Evolutionary conservation across 2,329 filamentous ascomycete genomes (phyloP).

Genomic region (Dryadomyces quercus-mongolicae): DNA sequence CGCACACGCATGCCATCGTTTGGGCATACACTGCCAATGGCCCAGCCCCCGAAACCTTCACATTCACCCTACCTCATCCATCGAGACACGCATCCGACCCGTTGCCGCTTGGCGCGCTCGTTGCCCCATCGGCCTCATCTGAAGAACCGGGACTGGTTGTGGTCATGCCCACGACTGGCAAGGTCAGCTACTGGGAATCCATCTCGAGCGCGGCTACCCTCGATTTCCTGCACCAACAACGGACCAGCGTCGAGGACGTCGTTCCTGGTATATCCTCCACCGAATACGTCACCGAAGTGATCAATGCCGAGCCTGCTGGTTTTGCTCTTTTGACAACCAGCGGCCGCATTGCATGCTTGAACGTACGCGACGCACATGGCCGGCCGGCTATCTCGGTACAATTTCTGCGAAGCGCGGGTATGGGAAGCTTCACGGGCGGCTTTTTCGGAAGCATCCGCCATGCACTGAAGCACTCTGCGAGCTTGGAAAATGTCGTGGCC

Average conservation of each 20-base stretch:
- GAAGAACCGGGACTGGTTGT: slow-evolving; percentile 78
- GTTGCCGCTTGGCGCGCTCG: slow-evolving; percentile 70
- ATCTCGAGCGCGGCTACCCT: slow-evolving; percentile 80
- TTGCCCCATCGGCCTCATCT: slow-evolving; percentile 66
- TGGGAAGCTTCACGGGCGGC: slow-evolving; percentile 45
- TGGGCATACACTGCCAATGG: slow-evolving; percentile 75
- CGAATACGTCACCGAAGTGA: slow-evolving; percentile 64
- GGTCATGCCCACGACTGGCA: slow-evolving; percentile 71
- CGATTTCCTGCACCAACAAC: slow-evolving; percentile 70
- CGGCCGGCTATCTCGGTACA: slow-evolving; percentile 69
- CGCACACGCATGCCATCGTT: slow-evolving; percentile 69
- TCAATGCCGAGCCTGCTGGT: slow-evolving; percentile 74
- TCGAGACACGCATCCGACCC: slow-evolving; percentile 55
- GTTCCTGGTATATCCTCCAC: slow-evolving; percentile 66
- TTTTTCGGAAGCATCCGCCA: slow-evolving; percentile 74
- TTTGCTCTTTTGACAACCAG: slow-evolving; percentile 78
- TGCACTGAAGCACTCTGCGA: slow-evolving; percentile 56
- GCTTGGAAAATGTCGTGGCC: slow-evolving; percentile 68
- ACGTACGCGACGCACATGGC: slow-evolving; percentile 74
- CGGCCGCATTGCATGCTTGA: slow-evolving; percentile 77
- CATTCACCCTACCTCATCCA: slow-evolving; percentile 65
- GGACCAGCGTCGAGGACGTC: slow-evolving; percentile 63
- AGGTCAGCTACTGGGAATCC: slow-evolving; percentile 89
- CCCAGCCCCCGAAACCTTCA: slow-evolving; percentile 63
- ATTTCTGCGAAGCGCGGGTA: slow-evolving; percentile 54